A percentile compares a stretch with the other conserved stretches of the same genome.
phyloP scores from a whole-genome alignment of 2,329 filamentous ascomycete species.

The Colletotrichum lentis region DNA sequence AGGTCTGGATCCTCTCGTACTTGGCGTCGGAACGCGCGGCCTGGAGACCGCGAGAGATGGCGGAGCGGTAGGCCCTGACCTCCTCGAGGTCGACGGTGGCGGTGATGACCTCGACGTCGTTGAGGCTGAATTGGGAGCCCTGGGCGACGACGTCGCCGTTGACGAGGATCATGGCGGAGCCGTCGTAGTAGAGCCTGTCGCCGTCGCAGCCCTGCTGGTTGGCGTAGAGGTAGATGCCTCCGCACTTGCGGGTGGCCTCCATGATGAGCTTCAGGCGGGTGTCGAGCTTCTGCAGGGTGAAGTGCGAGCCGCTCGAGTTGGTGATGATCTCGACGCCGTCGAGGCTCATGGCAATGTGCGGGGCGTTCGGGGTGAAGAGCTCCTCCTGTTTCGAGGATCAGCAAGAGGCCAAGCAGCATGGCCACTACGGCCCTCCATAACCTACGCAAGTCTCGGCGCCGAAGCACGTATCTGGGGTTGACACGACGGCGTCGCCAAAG shows the following conservation, averaged over 20 bases:
- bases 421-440: neutral
- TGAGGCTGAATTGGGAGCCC: conserved; percentile 52
- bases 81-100: conserved; percentile 77
- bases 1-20: conserved; percentile 56
- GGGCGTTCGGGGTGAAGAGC: conserved; percentile 64
- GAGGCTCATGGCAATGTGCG: conserved; percentile 44
- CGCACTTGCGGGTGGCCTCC: conserved; percentile 65
- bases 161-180: conserved; percentile 67
- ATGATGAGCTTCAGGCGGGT: conserved; percentile 69
- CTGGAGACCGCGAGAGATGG: conserved; percentile 65
- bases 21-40: conserved; percentile 56
- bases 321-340: conserved; percentile 74
- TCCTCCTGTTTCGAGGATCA: conserved; percentile 53
- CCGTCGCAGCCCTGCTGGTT: conserved; percentile 66
- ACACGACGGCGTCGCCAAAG: conserved; percentile 74
- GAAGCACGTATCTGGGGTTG: conserved; percentile 66
- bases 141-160: conserved; percentile 67
- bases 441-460: conserved; percentile 65
- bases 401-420: neutral
- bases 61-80: conserved; percentile 68
- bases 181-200: conserved; percentile 61
- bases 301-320: conserved; percentile 75
- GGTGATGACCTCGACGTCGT: conserved; percentile 71
- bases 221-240: conserved; percentile 59
- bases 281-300: conserved; percentile 67